phyloP scores from a whole-genome alignment of 2,329 filamentous ascomycete species.

The Fusarium buharicum region DNA sequence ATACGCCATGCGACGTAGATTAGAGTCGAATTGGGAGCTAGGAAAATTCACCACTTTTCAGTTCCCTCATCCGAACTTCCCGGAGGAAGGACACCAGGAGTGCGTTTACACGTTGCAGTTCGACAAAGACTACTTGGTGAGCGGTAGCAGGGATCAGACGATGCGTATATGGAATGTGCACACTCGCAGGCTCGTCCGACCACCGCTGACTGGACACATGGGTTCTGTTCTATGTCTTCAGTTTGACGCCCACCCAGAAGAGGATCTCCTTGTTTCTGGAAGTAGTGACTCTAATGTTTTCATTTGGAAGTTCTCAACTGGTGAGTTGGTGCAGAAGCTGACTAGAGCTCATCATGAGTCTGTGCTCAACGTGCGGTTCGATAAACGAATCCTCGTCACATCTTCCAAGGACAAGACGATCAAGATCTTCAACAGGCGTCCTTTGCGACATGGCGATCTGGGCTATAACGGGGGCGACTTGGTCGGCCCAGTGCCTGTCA shows the following conservation, averaged over 20 bases:
- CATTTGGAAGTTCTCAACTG: constrained; percentile 93
- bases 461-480: constrained; percentile 60
- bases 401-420: constrained; percentile 98
- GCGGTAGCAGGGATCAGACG: constrained; percentile 88
- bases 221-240: constrained; percentile 95
- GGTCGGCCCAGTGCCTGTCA: constrained; percentile 64
- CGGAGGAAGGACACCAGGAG: constrained; percentile 85
- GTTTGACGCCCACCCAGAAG: constrained; percentile 86
- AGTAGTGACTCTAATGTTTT: constrained; percentile 93
- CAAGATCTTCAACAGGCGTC: constrained; percentile 89
- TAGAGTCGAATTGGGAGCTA: constrained; percentile 92
- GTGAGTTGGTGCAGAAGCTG: constrained; percentile 80
- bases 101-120: constrained; percentile 97
- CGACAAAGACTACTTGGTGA: constrained; percentile 85
- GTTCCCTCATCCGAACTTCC: constrained; percentile 83
- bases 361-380: constrained; percentile 92
- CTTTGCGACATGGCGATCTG: constrained; percentile 69
- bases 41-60: constrained; percentile 88
- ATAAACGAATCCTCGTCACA: constrained; percentile 89
- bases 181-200: constrained; percentile 78
- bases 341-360: constrained; percentile 85
- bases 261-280: constrained; percentile 94
- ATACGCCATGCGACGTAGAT: constrained; percentile 83
- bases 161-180: constrained; percentile 91
- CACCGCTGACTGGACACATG: constrained; percentile 78